Base-by-base conservation (phyloP, 2,329 filamentous ascomycete species). In the Ceratocystis smalleyi region DNA sequence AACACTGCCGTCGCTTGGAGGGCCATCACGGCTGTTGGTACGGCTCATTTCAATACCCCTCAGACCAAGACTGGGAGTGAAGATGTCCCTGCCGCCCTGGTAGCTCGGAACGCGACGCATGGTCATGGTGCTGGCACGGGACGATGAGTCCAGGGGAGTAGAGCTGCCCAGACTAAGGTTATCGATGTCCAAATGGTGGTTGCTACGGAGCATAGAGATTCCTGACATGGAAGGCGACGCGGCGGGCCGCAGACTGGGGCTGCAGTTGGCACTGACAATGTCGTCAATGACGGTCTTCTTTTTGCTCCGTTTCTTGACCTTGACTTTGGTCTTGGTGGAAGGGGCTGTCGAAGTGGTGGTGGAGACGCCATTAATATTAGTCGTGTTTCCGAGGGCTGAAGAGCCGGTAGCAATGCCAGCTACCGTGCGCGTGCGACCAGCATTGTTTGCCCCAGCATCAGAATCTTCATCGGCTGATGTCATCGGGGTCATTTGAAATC, bases 121-220 rank as follows among this genome's bases (percentile, higher is more conserved):
- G 17, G 54, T 65, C 70, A 81, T 76, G 43, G 81, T 84, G 69
- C 77, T 81, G 60, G 78, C 78, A 57, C 81, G 80, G 2, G 83
- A 79, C 57, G 74, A 75, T 22, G 70, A 75, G 67, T 84, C 81
- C 15, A 95, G 77, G 70, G 82, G 88, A 15, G 51, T 55, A 17
- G 24, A 17, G 1, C 12, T 55, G 6, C 51, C 51, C 24, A 55
- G 27, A 55, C 55, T 62, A 17, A 66, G 61, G n/a, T 35, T 64
- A 63, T 96, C 77, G 1, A 85, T 83, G 67, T 96, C 91, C 65
- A 96, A 79, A 40, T 66, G 60, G 71, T 94, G 60, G 71, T 94
- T 87, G 72, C 86, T 79, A 72, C 90, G 90, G 70, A 96, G 77
- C 70, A 86, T 88, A 71, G 89, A 88, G 70, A 96, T 91, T 59